Evolutionary conservation across 441 rosid species (phyloP).

Genomic region (Macaranga tanarius): DNA sequence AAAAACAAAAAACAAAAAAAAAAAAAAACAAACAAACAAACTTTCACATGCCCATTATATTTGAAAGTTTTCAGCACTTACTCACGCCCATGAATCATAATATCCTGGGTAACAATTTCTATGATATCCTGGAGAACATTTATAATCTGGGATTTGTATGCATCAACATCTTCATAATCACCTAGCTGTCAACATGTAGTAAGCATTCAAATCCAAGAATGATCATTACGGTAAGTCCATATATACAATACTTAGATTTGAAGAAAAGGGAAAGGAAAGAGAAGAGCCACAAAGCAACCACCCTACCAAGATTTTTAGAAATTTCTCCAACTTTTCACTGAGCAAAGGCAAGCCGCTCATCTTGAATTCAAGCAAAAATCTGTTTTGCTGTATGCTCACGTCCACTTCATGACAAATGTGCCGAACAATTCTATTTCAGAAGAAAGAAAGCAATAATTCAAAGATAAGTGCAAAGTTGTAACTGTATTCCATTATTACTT

Average conservation of each 20-base stretch:
- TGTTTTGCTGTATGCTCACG: constrained; percentile 41
- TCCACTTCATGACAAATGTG: constrained; percentile 58
- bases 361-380: constrained; percentile 60
- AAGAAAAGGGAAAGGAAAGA: constrained; percentile 16
- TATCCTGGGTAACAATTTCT: constrained; percentile 76
- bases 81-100: constrained; percentile 72
- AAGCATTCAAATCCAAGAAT: constrained; percentile 24
- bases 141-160: constrained; percentile 66
- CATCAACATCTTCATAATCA: constrained; percentile 40
- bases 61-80: constrained; percentile 46
- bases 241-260: constrained; percentile 16
- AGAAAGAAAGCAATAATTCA: background rate
- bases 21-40: background rate
- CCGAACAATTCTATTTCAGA: constrained; percentile 48
- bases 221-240: constrained; percentile 7
- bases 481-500: background rate
- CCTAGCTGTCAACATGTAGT: constrained; percentile 47
- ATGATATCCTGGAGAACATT: constrained; percentile 91
- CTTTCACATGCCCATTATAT: constrained; percentile 3
- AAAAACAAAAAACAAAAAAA: too few species aligned
- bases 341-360: constrained; percentile 79
- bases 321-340: constrained; percentile 75
- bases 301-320: constrained; percentile 70
- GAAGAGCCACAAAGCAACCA: constrained; percentile 14
- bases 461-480: background rate